Evolutionary conservation across 768 basidiomycete genomes (phyloP), one percentile per base, ranked within the genome.

Genomic region (Cantharellus anzutake): DNA sequence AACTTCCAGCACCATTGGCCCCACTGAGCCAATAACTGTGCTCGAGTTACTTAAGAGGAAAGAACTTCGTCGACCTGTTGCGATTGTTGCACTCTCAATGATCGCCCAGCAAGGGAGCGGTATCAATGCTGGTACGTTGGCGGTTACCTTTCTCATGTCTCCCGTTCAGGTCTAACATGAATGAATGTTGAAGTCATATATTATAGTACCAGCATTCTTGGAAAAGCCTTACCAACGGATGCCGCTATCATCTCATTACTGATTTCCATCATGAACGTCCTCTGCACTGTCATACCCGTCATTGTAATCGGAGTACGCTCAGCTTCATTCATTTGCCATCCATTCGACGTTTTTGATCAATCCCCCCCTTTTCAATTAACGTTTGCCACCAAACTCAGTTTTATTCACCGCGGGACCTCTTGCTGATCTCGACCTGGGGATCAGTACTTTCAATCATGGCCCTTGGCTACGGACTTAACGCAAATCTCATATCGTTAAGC

Each of bases 221-320:
- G 41, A 4, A 41, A 57, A 16, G 62, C 58, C 7, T 40, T 64
- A 5, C 62, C 63, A 29, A 58, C 42, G 14, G 40, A 37, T 5
- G 63, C 62, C 16, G 62, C 56, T 4, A 56, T 60, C 53, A 63
- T 64, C 39, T 64, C 63, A 4, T 41, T 64, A 39, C 39, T 64
- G 3, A 64, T 64, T 41, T 59, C 63, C 5, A 38, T 66, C 5
- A 67, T 73, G n/a, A 73, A 74, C 62, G 69, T 67, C n/a, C 20
- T 71, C 50, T 72, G 71, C 71, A 74, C 73, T 0, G 63, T 74
- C 42, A 70, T 71, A 0, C 66, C 72, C 4, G 63, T 74, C 29
- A 67, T 67, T 61, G 64, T 74, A 14, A 66, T 74, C 59, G 72
- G 72, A 55, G 72, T 72, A 63, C 62, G 70, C 66, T 5, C 3